Base-by-base conservation (phyloP, 225 moss, liverwort and hornwort species). In the Takakia lepidozioides region DNA sequence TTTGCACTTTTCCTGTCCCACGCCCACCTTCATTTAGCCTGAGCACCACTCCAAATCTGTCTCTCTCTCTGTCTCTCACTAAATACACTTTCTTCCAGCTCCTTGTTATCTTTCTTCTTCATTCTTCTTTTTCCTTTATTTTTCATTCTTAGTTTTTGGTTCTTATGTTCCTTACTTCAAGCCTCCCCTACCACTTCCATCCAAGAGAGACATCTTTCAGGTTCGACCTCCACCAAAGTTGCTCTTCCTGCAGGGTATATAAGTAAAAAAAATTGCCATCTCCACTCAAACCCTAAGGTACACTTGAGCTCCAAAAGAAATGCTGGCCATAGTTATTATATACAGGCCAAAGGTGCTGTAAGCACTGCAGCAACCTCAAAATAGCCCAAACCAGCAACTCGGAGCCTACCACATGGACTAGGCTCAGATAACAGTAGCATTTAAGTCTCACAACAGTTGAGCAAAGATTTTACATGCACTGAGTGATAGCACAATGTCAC, bases 1-100 rank as follows among this genome's bases (percentile, higher is more conserved):
- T 83, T 60, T 81, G 85, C 49, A 69, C 76, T 66, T 91, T 99
- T 10, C 98, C 87, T 87, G 65, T 42, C 17, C 60, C 57, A 28
- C 32, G 59, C 1, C n/a, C 24, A 19, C 28, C 19, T 9, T 17
- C 29, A 26, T 5, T n/a, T 2, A 56, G 45, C 56, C 24, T 0
- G 3, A 29, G 20, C 10, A 32, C 32, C 7, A 32, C 32, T 6
- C 1, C 10, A 27, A 3, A 20, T 22, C 30, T 21, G 13, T 25
- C 34, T 29, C 25, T 29, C 15, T 40, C 8, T 20, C 8, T 4
- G 6, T 19, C 8, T 18, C 13, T 24, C 19, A 13, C 21, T 30
- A 30, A 30, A 17, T 1, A 34, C 11, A 11, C 32, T 6, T 32
- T 32, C 11, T 32, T 32, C 32, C 32, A n/a, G n/a, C n/a, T n/a